Evolutionary conservation across 805 yeast species (phyloP), one percentile per base, ranked within the genome.

Genomic region (Kodamaea laetipori): DNA sequence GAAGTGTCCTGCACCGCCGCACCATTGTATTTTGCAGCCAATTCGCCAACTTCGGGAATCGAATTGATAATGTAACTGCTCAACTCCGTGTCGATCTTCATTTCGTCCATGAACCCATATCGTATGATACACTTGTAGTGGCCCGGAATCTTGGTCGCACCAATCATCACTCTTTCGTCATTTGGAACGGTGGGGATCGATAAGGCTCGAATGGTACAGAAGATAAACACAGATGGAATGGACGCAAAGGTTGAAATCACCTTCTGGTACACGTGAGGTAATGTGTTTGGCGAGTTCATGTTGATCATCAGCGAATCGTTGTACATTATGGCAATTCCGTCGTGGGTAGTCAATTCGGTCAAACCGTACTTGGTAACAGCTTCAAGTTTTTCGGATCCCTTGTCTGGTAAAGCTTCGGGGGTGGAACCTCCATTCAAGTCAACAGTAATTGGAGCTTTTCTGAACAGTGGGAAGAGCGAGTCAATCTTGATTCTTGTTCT

Each of bases 71-170:
- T 63, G 23, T 35, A 43, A 10, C 52, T 38, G 26, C 50, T 53
- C 39, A 62, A 49, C 3, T 43, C 51, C 11, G 47, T 26, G 43
- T 57, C 60, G 13, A 62, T 50, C 28, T 32, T 37, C 7, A 60
- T 54, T n/a, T 55, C 55, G 33, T 73, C 77, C 76, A 72, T 73
- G 55, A 76, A 78, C 3, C 82, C 82, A 45, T 68, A 76, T 18
- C 77, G 61, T 5, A 77, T 50, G 11, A 76, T 61, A 46, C 80
- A 76, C 45, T 76, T 60, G 60, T 72, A 74, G 50, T 76, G 74
- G 1, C 80, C 78, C 1, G 70, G 65, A 18, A 72, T 52, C 28
- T 64, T 66, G 45, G 73, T 68, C 18, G 70, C 52, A 3, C 66
- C 72, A 19, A 77, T 46, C 15, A 69, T 49, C 3, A 74, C 54